Base-by-base conservation (phyloP, 257 asterid genomes). In the Osmanthus fragrans region DNA sequence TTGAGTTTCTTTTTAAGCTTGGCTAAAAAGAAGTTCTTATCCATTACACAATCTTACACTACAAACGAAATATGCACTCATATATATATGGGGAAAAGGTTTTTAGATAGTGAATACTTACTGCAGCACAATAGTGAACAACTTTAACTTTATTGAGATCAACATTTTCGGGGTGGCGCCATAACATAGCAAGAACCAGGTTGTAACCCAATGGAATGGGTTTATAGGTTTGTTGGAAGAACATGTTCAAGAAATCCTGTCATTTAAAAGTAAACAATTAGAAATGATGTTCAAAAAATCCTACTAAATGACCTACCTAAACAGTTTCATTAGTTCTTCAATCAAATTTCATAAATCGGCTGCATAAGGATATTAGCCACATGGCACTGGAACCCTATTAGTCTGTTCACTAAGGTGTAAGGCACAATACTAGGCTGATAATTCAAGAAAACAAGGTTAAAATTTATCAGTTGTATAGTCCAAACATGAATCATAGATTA, bases 161-260 rank as follows among this genome's bases (percentile, higher is more conserved):
- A 39, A 78, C 51, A 13, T 63, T 60, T 39, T 71, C 81, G 6
- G 76, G 81, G 9, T 77, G 81, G 6, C 81, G 65, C 77, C 77
- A 71, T 11, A 78, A 33, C 81, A 71, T 71, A 0, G 81, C 75
- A n/a, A 78, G 7, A 8, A 78, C 67, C 40, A 78, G 76, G n/a
- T 78, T 72, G 69, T 72, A 78, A 32, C 16, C 56, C 19, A 60
- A 56, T 5, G 73, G 81, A 34, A 77, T 63, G 18, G 76, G 75
- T 29, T 71, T 77, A 37, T 73, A 70, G 2, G 49, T 71, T 16
- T 70, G 60, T 30, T 18, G 51, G 51, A 49, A 72, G 37, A 19
- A 72, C 19, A 72, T 63, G 40, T 65, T 63, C 70, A 65, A 27
- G 13, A 78, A 36, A 47, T 77, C 81, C 81, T 78, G 39, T 56